A percentile compares a stretch with the other conserved stretches of the same genome.
These are phyloP conservation scores for Geotrichum reessii DNA, from an alignment of 1,139 yeast species.

Conservation along the genomic window DNA sequence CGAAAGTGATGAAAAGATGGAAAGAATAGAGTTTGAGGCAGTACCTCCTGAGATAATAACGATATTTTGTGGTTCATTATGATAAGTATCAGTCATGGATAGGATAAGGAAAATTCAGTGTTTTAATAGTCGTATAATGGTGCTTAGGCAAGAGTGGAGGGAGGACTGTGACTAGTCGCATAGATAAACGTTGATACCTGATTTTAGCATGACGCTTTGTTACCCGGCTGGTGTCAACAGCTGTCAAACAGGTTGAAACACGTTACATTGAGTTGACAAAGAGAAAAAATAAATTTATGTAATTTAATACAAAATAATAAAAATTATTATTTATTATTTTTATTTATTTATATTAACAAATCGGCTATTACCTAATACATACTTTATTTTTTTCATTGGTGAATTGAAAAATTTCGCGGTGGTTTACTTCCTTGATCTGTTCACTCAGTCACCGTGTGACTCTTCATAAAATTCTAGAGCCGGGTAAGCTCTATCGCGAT, in stretches of 20 bases:
- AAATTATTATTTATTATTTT: neutral
- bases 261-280: neutral
- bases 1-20: constrained; percentile 43
- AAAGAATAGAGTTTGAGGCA: constrained; percentile 61
- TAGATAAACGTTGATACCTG: neutral
- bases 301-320: neutral
- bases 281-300: neutral
- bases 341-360: neutral
- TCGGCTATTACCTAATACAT: neutral
- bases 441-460: neutral
- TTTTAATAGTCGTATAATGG: too few species aligned
- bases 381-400: neutral
- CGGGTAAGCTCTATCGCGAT: constrained; percentile 9
- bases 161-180: neutral
- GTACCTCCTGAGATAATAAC: constrained; percentile 62
- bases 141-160: too few species aligned
- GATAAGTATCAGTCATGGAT: neutral
- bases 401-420: neutral
- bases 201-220: neutral
- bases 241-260: neutral
- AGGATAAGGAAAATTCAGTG: neutral
- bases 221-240: neutral
- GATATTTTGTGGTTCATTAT: constrained; percentile 18
- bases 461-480: neutral
- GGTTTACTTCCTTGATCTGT: neutral